Evolutionary conservation across 2,329 filamentous ascomycete genomes (phyloP), one percentile per base, ranked within the genome.

Genomic region (Colletotrichum cereale): DNA sequence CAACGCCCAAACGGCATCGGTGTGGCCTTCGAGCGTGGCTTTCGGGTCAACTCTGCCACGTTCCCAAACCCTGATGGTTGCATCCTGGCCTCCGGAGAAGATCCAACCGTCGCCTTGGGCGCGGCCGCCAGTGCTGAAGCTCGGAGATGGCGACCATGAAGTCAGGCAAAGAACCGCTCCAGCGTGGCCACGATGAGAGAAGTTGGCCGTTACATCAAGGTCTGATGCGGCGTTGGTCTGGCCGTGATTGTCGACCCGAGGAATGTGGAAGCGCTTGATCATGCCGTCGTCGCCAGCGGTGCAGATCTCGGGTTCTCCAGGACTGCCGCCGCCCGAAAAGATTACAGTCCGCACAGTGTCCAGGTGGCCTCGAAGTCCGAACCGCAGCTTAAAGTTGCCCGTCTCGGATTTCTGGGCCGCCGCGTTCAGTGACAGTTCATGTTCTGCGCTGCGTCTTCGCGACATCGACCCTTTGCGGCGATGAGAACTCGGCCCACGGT

Each of bases 221-320:
- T 98, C 96, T 36, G 90, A 93, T 62, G 88, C 87, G 26, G 87
- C 87, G n/a, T 77, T 75, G 29, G 78, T 80, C 42, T 81, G 83
- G 8, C 82, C 75, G 82, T 89, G 79, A 75, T 85, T 81, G 67
- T 92, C 92, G 74, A 95, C 93, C 52, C 93, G 91, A 12, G 96
- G 96, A 72, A 99, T 95, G 77, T 97, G 95, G 91, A 97, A 99
- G 63, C 96, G 90, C 82, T 99, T 99, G 80, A 99, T 93, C 76
- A 96, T 93, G 68, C 96, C 96, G 79, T 99, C 96, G 77, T 99
- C 96, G 67, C 96, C 94, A 61, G 93, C 94, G 3, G 96, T 99
- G 82, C 96, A 98, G 65, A 99, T 96, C 81, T 99, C 96, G 2
- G 96, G 96, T 79, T 99, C 96, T 4, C 94, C 94, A 4, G 95